Evolutionary conservation across 225 moss, liverwort and hornwort species (phyloP), one percentile per base, ranked within the genome.

Genomic region (Bryoerythrophyllum caledonicum): DNA sequence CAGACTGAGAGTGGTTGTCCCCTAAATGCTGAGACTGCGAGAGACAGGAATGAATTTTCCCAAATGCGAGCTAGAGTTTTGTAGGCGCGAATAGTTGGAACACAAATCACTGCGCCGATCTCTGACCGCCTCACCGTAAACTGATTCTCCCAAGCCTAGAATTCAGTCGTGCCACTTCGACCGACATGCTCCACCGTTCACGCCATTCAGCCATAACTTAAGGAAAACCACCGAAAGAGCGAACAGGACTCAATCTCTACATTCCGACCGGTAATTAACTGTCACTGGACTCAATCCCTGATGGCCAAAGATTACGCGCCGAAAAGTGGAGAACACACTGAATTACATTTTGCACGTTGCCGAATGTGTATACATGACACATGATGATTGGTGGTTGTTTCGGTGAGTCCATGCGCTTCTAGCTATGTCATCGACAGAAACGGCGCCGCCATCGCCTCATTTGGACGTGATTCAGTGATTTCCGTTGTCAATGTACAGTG

Each of bases 171-270:
- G n/a, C n/a, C n/a, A 60, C 72, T n/a, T 61, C 51, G 6, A 59
- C 43, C 71, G 13, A 23, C 34, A 35, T 23, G 23, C 49, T 62
- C 73, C 51, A 34, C 62, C 16, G 51, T 34, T 73, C 62, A 73
- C 34, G 62, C 49, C 49, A 24, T 73, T 58, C 72, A 59, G 60
- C 73, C 73, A 62, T 24, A 51, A 73, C 49, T 73, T 73, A 16
- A 62, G 62, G 62, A 62, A 24, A 23, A 3, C 34, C 73, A 24
- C 73, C 73, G 73, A 73, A 73, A 62, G 34, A 62, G 62, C 32
- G 56, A 30, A 38, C 38, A 38, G 9, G 30, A 30, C n/a, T n/a
- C n/a, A n/a, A n/a, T n/a, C n/a, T n/a, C n/a, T n/a, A n/a, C n/a
- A n/a, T n/a, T n/a, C n/a, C 19, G 26, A 58, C 30, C 58, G 41